Base-by-base conservation (phyloP, 2,329 filamentous ascomycete genomes). In the Proliferodiscus dingleyae region DNA sequence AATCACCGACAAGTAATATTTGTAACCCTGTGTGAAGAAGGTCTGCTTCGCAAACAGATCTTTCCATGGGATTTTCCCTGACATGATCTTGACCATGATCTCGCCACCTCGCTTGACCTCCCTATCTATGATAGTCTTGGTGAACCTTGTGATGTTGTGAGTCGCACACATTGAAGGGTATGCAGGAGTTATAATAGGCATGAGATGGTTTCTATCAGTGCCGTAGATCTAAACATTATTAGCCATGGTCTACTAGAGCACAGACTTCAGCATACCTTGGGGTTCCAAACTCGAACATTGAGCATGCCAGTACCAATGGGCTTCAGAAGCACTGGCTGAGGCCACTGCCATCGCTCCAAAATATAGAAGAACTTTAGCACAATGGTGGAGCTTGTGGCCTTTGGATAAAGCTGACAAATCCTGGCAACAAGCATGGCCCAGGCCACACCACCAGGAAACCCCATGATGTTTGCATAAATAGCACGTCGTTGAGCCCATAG, bases 161-260 rank as follows among this genome's bases (percentile, higher is more conserved):
- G 93, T 97, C 2, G 93, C 85, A 65, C 93, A 97, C 90, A 96
- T 97, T 40, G 89, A 94, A 2, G 93, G 93, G 64, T 96, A 97
- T 1, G 93, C 90, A 1, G 93, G 93, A 1, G 93, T 98, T 61
- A 98, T 97, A 66, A 98, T 88, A 22, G 93, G 93, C 93, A 98
- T 98, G 42, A 96, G 72, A 66, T 97, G 91, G 55, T 81, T 87
- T 34, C 80, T 79, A 65, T 97, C 93, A 23, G 37, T 51, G 40
- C 49, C 44, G 32, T 53, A 60, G 13, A 53, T 32, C 52, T 53
- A 32, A 15, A 28, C 32, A 30, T 23, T 24, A 45, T 54, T 58
- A 56, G 59, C 52, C 41, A 44, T 39, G 50, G 54, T 44, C 61
- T 50, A 45, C 43, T 13, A 26, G 4, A n/a, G 11, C 2, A 8